Percentiles rank a stretch among this genome's conserved stretches.
These are phyloP conservation scores for Colletotrichum sp. DNA, from an alignment of 2,329 filamentous ascomycete genomes.

Conservation along the genomic window DNA sequence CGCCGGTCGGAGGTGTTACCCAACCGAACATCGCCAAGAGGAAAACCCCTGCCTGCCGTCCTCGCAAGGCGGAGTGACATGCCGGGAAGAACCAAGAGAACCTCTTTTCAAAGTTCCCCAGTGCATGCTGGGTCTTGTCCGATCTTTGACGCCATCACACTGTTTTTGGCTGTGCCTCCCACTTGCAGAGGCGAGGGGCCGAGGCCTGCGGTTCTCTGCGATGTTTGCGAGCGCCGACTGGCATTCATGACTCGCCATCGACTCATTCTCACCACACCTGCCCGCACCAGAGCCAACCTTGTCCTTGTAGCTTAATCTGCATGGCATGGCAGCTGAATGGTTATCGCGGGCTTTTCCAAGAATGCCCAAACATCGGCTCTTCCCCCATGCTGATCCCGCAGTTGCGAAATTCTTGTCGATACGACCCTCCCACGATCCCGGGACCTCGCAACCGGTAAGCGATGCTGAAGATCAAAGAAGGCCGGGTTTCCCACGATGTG, in stretches of 20 bases:
- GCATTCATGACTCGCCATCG: conserved; percentile 6
- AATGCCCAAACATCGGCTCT: background rate
- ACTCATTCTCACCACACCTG: background rate
- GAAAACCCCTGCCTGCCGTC: background rate
- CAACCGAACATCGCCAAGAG: background rate
- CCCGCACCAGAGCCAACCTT: conserved; percentile 1
- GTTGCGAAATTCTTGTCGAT: background rate
- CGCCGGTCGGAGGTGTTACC: background rate
- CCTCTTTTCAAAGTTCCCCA: background rate
- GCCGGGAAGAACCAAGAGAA: background rate
- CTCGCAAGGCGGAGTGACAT: background rate
- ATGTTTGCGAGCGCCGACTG: background rate
- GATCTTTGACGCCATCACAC: background rate
- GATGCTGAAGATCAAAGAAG: background rate
- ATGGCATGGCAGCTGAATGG: background rate
- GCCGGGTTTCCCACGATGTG: background rate
- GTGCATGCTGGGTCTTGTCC: background rate
- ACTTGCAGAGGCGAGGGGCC: background rate
- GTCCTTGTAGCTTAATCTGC: conserved; percentile 2
- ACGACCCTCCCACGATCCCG: conserved; percentile 1
- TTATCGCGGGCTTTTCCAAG: background rate
- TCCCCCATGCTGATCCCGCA: background rate
- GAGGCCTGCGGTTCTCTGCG: background rate
- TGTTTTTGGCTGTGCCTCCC: background rate
- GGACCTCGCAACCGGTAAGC: background rate